These are phyloP conservation scores for Rhodamnia rubescens DNA, from an alignment of 345 rosid genomes.

Conservation along the genomic window DNA sequence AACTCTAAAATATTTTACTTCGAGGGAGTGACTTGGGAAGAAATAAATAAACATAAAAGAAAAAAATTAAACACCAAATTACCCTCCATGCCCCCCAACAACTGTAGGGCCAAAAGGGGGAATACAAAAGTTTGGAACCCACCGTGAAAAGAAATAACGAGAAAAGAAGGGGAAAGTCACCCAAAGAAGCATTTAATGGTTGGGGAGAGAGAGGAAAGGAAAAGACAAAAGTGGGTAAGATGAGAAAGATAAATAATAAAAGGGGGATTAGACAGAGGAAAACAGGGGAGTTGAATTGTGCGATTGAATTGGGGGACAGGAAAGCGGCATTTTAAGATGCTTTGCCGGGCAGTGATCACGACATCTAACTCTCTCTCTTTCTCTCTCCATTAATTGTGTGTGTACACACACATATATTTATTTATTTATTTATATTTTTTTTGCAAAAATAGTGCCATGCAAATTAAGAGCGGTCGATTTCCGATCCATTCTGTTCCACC, in stretches of 20 bases:
- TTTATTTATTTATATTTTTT: no score
- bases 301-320: constrained; percentile 23
- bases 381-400: no score
- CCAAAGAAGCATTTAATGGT: background rate
- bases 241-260: background rate
- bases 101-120: background rate
- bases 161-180: background rate
- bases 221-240: background rate
- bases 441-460: no score
- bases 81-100: background rate
- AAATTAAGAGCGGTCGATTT: no score
- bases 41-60: background rate
- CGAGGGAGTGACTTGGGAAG: background rate
- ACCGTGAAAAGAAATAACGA: background rate
- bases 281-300: constrained; percentile 9
- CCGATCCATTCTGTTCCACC: no score
- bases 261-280: constrained; percentile 1
- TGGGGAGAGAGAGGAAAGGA: background rate
- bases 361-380: constrained; percentile 1
- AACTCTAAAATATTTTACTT: no score
- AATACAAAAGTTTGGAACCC: background rate
- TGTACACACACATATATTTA: no score
- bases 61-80: background rate
- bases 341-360: constrained; percentile 37
- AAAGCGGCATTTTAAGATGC: constrained; percentile 31